These are phyloP conservation scores for Periglandula ipomoeae DNA, from an alignment of 2,329 filamentous ascomycete species.

Conservation along the genomic window DNA sequence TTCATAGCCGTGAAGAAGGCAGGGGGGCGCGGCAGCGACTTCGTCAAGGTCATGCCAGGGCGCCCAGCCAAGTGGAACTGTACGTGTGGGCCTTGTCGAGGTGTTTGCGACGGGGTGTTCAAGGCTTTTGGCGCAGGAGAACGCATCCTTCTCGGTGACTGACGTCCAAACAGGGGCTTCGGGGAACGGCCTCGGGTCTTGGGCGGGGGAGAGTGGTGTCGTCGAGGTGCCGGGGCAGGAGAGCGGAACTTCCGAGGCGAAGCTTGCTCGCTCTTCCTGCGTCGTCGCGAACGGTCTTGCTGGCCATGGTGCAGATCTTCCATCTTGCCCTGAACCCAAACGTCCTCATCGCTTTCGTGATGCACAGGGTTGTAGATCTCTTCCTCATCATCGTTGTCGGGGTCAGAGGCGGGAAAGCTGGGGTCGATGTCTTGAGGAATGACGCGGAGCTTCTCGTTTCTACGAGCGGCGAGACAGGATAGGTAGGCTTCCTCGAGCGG, in stretches of 20 bases:
- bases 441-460: slow-evolving; percentile 68
- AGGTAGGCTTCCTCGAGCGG: slow-evolving; percentile 92
- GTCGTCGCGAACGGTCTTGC: slow-evolving; percentile 34
- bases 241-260: slow-evolving; percentile 38
- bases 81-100: slow-evolving; percentile 29
- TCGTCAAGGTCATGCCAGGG: slow-evolving; percentile 65
- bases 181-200: slow-evolving; percentile 29
- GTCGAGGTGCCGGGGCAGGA: slow-evolving; percentile 25
- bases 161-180: slow-evolving; percentile 48
- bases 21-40: slow-evolving; percentile 75
- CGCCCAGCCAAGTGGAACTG: slow-evolving; percentile 38
- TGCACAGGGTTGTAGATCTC: slow-evolving; percentile 49
- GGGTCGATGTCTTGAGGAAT: slow-evolving; percentile 98
- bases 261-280: slow-evolving; percentile 40
- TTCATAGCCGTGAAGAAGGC: slow-evolving; percentile 55
- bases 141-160: slow-evolving; percentile 60
- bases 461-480: slow-evolving; percentile 70
- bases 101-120: slow-evolving; percentile 27
- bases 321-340: slow-evolving; percentile 64
- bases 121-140: slow-evolving; percentile 56
- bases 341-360: slow-evolving; percentile 57
- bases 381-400: slow-evolving; percentile 74
- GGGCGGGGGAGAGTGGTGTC: slow-evolving; percentile 22
- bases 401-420: slow-evolving; percentile 91
- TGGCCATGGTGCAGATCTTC: slow-evolving; percentile 55